These are phyloP conservation scores for Penicillium decumbens DNA, from an alignment of 2,329 filamentous ascomycete species.

Conservation along the genomic window DNA sequence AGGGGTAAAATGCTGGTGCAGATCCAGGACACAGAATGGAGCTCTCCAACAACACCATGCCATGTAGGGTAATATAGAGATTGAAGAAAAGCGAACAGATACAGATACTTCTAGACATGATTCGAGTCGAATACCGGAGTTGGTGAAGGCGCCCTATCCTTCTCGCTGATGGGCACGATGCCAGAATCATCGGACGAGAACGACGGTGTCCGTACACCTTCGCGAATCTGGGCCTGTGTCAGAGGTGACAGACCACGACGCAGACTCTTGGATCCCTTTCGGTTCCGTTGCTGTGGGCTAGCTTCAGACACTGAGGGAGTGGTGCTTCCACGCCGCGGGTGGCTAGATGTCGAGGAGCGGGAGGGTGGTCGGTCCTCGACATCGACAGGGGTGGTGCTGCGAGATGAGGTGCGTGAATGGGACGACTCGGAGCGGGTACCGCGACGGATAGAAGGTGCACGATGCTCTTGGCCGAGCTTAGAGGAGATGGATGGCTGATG, in stretches of 20 bases:
- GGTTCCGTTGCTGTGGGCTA: slow-evolving; percentile 29
- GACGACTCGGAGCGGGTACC: slow-evolving; percentile 36
- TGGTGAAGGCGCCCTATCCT: slow-evolving; percentile 22
- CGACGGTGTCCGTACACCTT: slow-evolving; percentile 31
- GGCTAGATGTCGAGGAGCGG: slow-evolving; percentile 29
- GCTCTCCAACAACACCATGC: background rate
- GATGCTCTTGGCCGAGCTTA: slow-evolving; percentile 27
- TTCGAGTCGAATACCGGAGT: slow-evolving; percentile 15
- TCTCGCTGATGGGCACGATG: slow-evolving; percentile 22
- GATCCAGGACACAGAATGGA: background rate
- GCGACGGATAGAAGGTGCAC: slow-evolving; percentile 29
- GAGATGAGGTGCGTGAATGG: slow-evolving; percentile 42
- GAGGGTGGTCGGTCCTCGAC: slow-evolving; percentile 37
- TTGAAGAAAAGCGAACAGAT: background rate
- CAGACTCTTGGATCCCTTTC: slow-evolving; percentile 30
- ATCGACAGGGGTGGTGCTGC: slow-evolving; percentile 40
- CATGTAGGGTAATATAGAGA: background rate
- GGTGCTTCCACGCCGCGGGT: slow-evolving; percentile 35
- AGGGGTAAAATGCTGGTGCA: background rate
- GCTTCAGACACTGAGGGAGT: slow-evolving; percentile 30
- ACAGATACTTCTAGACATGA: slow-evolving; percentile 3
- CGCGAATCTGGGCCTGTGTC: slow-evolving; percentile 37
- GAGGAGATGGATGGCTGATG: slow-evolving; percentile 27
- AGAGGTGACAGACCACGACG: slow-evolving; percentile 34
- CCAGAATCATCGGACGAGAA: slow-evolving; percentile 37